phyloP scores from a whole-genome alignment of 108 stramenopile species.

The Parmales sp. region DNA sequence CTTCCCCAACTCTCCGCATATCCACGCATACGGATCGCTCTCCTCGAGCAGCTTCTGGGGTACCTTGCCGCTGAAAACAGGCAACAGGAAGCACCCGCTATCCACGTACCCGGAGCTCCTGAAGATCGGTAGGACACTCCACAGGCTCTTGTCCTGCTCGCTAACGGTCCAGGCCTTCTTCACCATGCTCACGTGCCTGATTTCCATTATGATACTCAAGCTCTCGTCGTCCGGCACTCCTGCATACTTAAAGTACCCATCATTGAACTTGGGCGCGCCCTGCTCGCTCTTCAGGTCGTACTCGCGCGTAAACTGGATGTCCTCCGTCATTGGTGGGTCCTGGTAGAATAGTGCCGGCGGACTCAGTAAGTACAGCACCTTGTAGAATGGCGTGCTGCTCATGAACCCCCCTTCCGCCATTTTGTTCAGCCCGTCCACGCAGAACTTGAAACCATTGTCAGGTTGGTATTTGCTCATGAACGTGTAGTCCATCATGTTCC shows the following conservation, averaged over 20 bases:
- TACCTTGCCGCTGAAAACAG: slow-evolving; percentile 5
- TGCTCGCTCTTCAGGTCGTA: slow-evolving; percentile 8
- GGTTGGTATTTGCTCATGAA: neutral
- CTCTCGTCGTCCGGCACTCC: neutral
- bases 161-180: neutral
- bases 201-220: neutral
- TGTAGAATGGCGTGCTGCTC: slow-evolving; percentile 6
- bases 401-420: neutral
- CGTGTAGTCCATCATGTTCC: neutral
- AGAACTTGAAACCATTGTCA: slow-evolving; percentile 2
- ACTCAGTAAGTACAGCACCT: neutral
- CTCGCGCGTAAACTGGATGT: slow-evolving; percentile 1
- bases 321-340: slow-evolving; percentile 2
- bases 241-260: neutral
- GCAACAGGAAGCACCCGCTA: neutral
- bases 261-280: neutral
- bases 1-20: neutral
- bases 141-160: neutral
- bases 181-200: neutral
- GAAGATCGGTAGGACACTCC: slow-evolving; percentile 5
- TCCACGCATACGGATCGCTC: neutral
- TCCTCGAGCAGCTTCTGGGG: neutral
- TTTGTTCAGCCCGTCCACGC: slow-evolving; percentile 10
- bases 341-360: neutral
- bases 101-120: neutral